Conservation (phyloP, 306 rosid species). For the Fragaria vesca region DNA sequence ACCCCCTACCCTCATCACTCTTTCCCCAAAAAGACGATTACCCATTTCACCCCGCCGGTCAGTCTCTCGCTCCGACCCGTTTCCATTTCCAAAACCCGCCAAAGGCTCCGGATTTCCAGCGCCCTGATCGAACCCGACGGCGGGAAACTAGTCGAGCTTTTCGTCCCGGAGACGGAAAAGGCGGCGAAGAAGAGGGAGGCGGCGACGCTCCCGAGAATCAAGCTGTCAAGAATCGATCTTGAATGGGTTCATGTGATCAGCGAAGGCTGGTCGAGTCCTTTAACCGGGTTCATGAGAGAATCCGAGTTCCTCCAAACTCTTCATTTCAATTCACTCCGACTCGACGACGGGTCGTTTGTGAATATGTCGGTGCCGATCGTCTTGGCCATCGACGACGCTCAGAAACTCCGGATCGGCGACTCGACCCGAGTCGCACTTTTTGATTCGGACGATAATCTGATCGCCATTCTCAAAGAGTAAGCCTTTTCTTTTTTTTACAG, state of each 20-base stretch:
- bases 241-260: constrained; percentile 93
- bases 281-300: constrained; percentile 87
- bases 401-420: constrained; percentile 66
- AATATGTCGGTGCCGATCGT: constrained; percentile 97
- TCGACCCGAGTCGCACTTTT: constrained; percentile 73
- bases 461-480: constrained; percentile 87
- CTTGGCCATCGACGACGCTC: constrained; percentile 81
- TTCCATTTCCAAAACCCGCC: constrained; percentile 20
- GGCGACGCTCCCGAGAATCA: constrained; percentile 55
- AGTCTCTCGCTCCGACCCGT: constrained; percentile 28
- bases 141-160: constrained; percentile 78
- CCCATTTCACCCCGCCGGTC: constrained; percentile 48
- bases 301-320: constrained; percentile 99
- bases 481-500: background rate
- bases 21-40: constrained; percentile 24
- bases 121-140: constrained; percentile 92
- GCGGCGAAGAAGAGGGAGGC: constrained; percentile 64
- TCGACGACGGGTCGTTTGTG: constrained; percentile 67
- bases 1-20: constrained; percentile 41
- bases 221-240: constrained; percentile 65
- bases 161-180: constrained; percentile 51
- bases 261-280: constrained; percentile 98
- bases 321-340: constrained; percentile 93
- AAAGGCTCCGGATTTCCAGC: constrained; percentile 51
- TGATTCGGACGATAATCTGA: constrained; percentile 54